Percentiles rank a stretch among this genome's conserved stretches.
Conservation (phyloP, 176 grass and related monocot species). For the Paspalum notatum region DNA sequence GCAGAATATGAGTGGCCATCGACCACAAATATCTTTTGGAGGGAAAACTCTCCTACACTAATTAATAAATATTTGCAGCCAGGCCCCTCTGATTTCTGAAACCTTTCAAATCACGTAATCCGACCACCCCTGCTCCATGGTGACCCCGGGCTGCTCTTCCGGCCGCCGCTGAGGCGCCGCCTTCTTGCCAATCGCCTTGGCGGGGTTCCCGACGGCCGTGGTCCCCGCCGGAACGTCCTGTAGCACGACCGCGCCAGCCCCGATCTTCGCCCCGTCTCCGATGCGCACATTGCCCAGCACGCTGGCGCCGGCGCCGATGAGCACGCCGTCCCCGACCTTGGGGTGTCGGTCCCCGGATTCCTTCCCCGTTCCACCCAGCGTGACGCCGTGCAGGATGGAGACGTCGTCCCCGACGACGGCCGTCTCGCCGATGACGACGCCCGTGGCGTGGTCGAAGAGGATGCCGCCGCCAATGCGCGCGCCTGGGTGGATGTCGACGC, state of each 20-base stretch:
- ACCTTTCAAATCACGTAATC: conserved; percentile 34
- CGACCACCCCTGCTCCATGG: conserved; percentile 74
- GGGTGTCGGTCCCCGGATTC: conserved; percentile 80
- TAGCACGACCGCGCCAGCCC: conserved; percentile 78
- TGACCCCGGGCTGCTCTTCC: conserved; percentile 41
- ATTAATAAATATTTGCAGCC: conserved; percentile 15
- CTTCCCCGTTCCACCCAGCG: conserved; percentile 83
- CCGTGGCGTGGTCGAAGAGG: conserved; percentile 91
- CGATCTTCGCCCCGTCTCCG: conserved; percentile 72
- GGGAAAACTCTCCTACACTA: conserved; percentile 24
- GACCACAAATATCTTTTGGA: conserved; percentile 10
- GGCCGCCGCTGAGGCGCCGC: conserved; percentile 45
- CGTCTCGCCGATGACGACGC: conserved; percentile 89
- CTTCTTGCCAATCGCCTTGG: conserved; percentile 53
- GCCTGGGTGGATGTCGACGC: conserved; percentile 94
- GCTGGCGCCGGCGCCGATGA: conserved; percentile 80
- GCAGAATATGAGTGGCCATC: not conserved
- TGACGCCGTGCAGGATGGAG: conserved; percentile 82
- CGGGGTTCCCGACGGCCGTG: conserved; percentile 80
- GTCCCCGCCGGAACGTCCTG: conserved; percentile 54
- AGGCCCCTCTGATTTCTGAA: too few species aligned
- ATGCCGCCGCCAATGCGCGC: conserved; percentile 83
- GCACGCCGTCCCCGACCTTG: conserved; percentile 80
- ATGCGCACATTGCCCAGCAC: conserved; percentile 84
- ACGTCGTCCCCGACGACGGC: conserved; percentile 75